Percentiles rank a stretch among this genome's conserved stretches.
Conservation (phyloP, 257 asterid genomes). For the Fraxinus americana region DNA sequence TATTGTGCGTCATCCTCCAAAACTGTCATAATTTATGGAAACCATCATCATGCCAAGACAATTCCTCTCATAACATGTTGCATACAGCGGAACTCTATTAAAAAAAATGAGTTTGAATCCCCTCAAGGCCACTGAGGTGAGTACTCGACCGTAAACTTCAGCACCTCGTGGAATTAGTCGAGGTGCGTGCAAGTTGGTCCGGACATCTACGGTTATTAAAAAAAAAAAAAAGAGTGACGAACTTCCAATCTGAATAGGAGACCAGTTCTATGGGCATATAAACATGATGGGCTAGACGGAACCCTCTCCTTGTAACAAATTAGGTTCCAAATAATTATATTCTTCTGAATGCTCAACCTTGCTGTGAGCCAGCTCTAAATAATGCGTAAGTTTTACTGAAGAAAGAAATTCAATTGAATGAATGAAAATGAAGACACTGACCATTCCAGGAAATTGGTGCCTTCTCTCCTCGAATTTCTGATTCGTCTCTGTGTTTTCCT, state of each 20-base stretch:
- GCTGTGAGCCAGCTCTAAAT: background rate
- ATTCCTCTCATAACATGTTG: too few relatives aligned
- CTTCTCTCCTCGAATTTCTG: conserved; percentile 70
- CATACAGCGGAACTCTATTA: background rate
- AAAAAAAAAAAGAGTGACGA: background rate
- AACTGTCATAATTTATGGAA: too few relatives aligned
- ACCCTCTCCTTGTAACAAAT: background rate
- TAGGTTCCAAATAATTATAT: background rate
- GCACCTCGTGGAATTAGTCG: too few relatives aligned
- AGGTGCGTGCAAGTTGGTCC: too few relatives aligned
- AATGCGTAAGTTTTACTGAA: background rate
- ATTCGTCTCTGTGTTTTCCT: conserved; percentile 43
- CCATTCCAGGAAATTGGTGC: conserved; percentile 79
- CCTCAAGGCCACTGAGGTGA: too few relatives aligned
- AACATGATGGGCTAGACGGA: background rate
- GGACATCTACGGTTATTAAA: too few relatives aligned
- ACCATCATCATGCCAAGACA: too few relatives aligned
- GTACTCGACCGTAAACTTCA: too few relatives aligned
- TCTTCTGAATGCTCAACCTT: background rate
- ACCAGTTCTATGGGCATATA: background rate
- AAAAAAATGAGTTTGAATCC: too few relatives aligned
- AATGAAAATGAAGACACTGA: conserved; percentile 19
- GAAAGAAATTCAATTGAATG: background rate
- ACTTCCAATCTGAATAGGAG: background rate
- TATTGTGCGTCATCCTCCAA: too few relatives aligned